Base-by-base conservation (phyloP, 2,329 filamentous ascomycete species). In the Cercospora zeae-maydis region DNA sequence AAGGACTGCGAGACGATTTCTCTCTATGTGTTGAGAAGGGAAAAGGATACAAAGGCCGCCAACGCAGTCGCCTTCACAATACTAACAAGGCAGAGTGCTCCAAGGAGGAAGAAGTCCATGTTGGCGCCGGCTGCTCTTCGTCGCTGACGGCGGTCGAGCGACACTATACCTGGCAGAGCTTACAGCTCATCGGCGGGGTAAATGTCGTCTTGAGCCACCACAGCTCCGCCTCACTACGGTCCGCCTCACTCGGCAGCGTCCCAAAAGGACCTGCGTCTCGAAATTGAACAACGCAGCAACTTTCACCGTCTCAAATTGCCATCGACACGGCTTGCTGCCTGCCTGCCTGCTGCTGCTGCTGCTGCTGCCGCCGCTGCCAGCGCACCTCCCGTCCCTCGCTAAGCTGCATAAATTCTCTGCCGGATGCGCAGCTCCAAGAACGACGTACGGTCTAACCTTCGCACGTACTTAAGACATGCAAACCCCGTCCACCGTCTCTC, bases 71-170 rank as follows among this genome's bases (percentile, higher is more conserved):
- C 63, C 16, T 69, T 67, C 6, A 69, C 59, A 16, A 67, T 42
- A 30, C 57, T 61, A 39, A 67, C 34, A 14, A 64, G 54, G 36
- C 63, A 64, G 9, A 69, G 24, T 34, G 61, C 55, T n/a, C 42
- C 49, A 27, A 68, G 51, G 27, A 68, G 51, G 55, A 67, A 62
- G 19, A 64, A 53, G 39, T 62, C 65, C 67, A 68, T 68, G 27
- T 42, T 58, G 11, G 55, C 30, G 31, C 24, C n/a, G 42, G 34
- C 31, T 30, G 57, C 45, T 59, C 3, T 19, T 36, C 21, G 31
- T 58, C 37, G 31, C 19, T 58, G 52, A 1, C 19, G 52, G 24
- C 37, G 27, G 27, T 31, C 16, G 21, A n/a, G 19, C 19, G 37
- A 47, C 24, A n/a, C 55, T 51, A 37, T 58, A 58, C 24, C 24